Evolutionary conservation across 1,284 basidiomycete species (phyloP).

Genomic region (Fomitopsis betulina): DNA sequence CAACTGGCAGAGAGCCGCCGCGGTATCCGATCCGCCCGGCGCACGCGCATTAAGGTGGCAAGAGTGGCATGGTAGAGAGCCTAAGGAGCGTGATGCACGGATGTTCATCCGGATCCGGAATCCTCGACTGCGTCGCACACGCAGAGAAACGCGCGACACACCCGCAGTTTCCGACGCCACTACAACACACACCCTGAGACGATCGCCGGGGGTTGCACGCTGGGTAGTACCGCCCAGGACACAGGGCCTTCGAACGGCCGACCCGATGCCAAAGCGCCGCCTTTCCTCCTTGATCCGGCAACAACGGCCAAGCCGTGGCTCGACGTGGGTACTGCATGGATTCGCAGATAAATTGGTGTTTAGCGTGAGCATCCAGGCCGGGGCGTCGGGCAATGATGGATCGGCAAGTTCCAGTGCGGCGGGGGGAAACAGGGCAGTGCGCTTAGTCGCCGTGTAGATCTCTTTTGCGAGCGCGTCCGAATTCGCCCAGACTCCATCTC

Average conservation of each 20-base stretch:
- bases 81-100: neutral
- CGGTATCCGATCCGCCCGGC: too few species aligned
- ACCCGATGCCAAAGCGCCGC: neutral
- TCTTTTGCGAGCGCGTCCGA: neutral
- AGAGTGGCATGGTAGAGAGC: too few species aligned
- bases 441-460: neutral
- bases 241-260: neutral
- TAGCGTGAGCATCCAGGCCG: too few species aligned
- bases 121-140: neutral
- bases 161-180: too few species aligned
- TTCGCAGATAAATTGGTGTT: too few species aligned
- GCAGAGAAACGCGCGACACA: neutral
- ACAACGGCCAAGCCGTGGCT: neutral
- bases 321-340: neutral
- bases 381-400: neutral
- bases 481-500: too few species aligned
- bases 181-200: too few species aligned
- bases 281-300: neutral
- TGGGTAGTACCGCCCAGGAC: too few species aligned
- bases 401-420: neutral
- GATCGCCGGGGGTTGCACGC: too few species aligned
- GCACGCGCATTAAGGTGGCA: too few species aligned
- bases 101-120: neutral
- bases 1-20: neutral
- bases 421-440: neutral